Evolutionary conservation across 208 protist genomes (phyloP).

Genomic region (Leishmania tropica): DNA sequence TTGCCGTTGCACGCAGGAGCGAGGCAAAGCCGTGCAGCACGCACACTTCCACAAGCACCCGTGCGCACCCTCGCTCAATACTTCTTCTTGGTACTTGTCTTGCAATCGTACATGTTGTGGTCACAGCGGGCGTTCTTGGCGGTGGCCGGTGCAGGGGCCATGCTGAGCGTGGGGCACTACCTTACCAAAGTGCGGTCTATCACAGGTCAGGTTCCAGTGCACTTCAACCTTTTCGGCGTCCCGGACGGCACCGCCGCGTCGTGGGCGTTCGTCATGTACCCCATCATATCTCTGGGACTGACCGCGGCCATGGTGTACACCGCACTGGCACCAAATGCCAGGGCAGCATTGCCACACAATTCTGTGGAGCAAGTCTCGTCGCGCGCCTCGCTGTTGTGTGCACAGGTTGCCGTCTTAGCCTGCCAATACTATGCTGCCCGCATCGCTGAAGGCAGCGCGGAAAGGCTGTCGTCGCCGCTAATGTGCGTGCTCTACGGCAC

Average conservation of each 20-base stretch:
- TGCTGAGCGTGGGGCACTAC: slow-evolving; percentile 27
- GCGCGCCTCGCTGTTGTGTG: slow-evolving; percentile 5
- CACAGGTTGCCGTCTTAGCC: neutral
- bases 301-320: neutral
- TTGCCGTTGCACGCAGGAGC: neutral
- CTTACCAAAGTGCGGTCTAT: slow-evolving; percentile 8
- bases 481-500: slow-evolving; percentile 2
- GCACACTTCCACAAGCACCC: neutral
- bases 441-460: slow-evolving; percentile 21
- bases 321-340: neutral
- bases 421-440: slow-evolving; percentile 24
- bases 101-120: neutral
- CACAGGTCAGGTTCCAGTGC: slow-evolving; percentile 14
- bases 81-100: neutral
- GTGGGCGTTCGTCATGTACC: slow-evolving; percentile 30
- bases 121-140: slow-evolving; percentile 9
- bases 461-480: neutral
- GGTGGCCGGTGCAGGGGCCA: slow-evolving; percentile 8
- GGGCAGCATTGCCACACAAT: neutral
- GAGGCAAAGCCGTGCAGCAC: neutral
- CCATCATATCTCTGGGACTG: neutral
- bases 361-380: slow-evolving; percentile 14
- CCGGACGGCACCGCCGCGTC: slow-evolving; percentile 18
- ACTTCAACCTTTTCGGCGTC: slow-evolving; percentile 32
- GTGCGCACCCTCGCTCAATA: neutral